Conservation (phyloP, 495 filamentous ascomycete species). For the Tuber magnatum region DNA sequence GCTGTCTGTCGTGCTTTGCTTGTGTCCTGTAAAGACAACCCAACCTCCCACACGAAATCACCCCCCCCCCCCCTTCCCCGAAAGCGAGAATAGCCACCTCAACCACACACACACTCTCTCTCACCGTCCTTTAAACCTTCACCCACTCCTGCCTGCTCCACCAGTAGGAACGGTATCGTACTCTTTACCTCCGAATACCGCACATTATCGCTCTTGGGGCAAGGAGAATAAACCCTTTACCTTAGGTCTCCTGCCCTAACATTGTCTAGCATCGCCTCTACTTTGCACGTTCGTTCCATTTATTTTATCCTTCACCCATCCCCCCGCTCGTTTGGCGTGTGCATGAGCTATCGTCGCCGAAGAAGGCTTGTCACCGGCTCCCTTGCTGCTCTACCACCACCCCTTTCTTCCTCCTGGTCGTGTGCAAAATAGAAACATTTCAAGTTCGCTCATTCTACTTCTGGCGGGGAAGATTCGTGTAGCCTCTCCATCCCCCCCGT, state of each 20-base stretch:
- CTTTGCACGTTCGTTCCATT: constrained; percentile 26
- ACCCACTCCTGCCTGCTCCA: background rate
- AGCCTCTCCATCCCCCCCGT: constrained; percentile 26
- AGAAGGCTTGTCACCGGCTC: constrained; percentile 34
- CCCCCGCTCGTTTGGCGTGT: constrained; percentile 38
- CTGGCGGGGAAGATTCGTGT: constrained; percentile 18
- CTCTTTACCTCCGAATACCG: background rate
- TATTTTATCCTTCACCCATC: constrained; percentile 7
- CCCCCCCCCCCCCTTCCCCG: background rate
- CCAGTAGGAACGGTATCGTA: background rate
- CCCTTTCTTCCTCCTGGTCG: constrained; percentile 36
- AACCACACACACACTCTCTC: constrained; percentile 2
- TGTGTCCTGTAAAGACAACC: background rate
- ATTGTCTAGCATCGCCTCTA: constrained; percentile 26
- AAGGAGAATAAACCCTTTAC: background rate
- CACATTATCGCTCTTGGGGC: background rate
- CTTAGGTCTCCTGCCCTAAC: background rate
- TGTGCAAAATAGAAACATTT: constrained; percentile 38
- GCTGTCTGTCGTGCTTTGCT: background rate
- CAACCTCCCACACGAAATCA: background rate
- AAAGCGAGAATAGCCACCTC: constrained; percentile 3
- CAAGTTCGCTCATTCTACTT: constrained; percentile 31
- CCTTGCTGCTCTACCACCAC: constrained; percentile 29
- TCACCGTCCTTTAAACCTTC: background rate
- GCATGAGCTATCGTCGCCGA: constrained; percentile 38